Evolutionary conservation across 2,329 filamentous ascomycete genomes (phyloP), one percentile per base, ranked within the genome.

Genomic region (Colletotrichum agaves): DNA sequence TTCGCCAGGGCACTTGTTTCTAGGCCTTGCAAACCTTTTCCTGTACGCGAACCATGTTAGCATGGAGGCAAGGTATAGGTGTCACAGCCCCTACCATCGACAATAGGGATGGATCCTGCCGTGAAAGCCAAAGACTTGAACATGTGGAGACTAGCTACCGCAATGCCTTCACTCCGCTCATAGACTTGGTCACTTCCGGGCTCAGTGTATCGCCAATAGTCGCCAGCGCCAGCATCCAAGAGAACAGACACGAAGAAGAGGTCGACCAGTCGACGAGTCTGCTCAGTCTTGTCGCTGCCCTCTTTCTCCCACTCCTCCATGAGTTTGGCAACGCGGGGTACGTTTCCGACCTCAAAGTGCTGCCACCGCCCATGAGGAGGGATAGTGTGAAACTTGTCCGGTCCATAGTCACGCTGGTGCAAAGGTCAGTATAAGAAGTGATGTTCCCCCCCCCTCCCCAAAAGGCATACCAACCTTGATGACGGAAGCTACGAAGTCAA

Each of bases 181-280:
- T 82, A 82, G 6, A 71, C 68, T 7, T 75, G 69, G 5, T 73
- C 75, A 1, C 21, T 44, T 12, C 76, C 76, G 0, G 81, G 78
- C 71, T 86, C 84, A 1, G 72, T 75, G 61, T 79, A 87, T 0
- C 71, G 74, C 85, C 84, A 87, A 11, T 75, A 68, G 72, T 86
- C 82, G 1, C 84, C 85, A 0, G 85, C 84, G 0, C 84, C 84
- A 0, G 84, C 86, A 71, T 89, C 87, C 0, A 88, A 77, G 15
- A 89, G 78, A 0, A 89, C 87, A 0, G 87, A 88, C 3, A 88
- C 85, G 52, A 89, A 83, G 76, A 90, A 90, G 7, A 90, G 77
- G 72, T 90, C 88, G 49, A 89, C 81, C 17, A 90, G 75, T 0
- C 86, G 81, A 3, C 87, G 83, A 0, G 84, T 83, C 4, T 81